Evolutionary conservation across 345 rosid genomes (phyloP), one percentile per base, ranked within the genome.

Genomic region (Ailanthus altissimus): DNA sequence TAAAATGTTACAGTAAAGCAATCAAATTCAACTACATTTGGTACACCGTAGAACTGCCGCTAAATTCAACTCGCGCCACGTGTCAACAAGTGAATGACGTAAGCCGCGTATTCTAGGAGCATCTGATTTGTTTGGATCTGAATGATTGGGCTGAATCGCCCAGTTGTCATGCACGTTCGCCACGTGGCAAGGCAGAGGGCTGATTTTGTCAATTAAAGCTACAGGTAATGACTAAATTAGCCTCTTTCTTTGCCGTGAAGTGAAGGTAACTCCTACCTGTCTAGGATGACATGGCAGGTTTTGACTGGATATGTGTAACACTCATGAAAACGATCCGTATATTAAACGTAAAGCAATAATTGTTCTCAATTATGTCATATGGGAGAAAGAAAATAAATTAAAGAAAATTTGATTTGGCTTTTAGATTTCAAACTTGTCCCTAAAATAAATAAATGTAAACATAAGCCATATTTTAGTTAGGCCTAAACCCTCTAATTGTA

Each of bases 271-370:
- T 5, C 15, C 53, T 0, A 6, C n/a, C 66, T 16, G 9, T 3
- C 67, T 6, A 16, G 40, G 26, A 18, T 57, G 64, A 79, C 11
- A 50, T 75, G 77, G 78, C 50, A 32, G 18, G 0, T 23, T 20
- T 13, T 60, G 15, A 75, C 79, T 76, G 72, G 78, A 49, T 4
- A 1, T 5, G 15, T 11, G 23, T 72, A n/a, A 42, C 46, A 61
- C 10, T 21, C 36, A 0, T 25, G 1, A 57, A 43, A 3, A 0
- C 5, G 56, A 49, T 42, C 50, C 82, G 67, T 76, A 80, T 26
- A 61, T 73, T 62, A 53, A 10, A 73, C 83, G 81, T 32, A 18
- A 79, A 76, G 83, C 80, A 82, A 79, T 75, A 49, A 75, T 79
- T 51, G 74, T n/a, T n/a, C n/a, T n/a, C n/a, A n/a, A n/a, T n/a